Evolutionary conservation across 257 asterid species (phyloP), one percentile per base, ranked within the genome.

Genomic region (Ajuga chamaepitys): DNA sequence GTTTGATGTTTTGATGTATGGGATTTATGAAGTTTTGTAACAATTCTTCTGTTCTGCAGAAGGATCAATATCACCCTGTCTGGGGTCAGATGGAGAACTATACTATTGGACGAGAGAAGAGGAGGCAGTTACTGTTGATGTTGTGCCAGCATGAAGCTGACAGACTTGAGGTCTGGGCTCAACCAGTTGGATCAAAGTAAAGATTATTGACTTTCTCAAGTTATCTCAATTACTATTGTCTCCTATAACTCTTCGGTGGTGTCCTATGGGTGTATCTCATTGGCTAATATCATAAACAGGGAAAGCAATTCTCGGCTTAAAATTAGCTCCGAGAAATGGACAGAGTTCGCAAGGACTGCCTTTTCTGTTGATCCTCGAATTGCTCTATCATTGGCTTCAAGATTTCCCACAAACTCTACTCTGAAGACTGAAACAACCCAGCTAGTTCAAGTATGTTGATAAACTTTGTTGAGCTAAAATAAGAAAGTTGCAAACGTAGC

Each of bases 91-190:
- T 94, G 84, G 99, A 83, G 68, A 84, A 88, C 77, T 86, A 85
- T 79, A 79, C 81, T 59, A 77, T 78, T 85, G 99, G 91, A 48
- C 87, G 91, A 65, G 96, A 94, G 74, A 94, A 83, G 77, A 82
- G 98, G 59, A 91, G 85, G 73, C 98, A 85, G 82, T 77, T 94
- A 55, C 88, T 94, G 76, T 60, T 88, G 80, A 88, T 94, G 95
- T 81, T 94, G 71, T 90, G 96, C 84, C 98, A 90, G 81, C 88
- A 90, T 62, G 98, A 94, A 70, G 88, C 95, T 55, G 98, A 94
- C 77, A 87, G 99, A 72, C 99, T 94, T 79, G 99, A 94, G 70
- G 95, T 94, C 67, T 94, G 99, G 99, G 96, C 99, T 74, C 95
- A 88, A 65, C 99, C 99, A 74, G 75, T 84, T 80, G 91, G 87